These are phyloP conservation scores for Bryoerythrophyllum caledonicum DNA, from an alignment of 225 moss, liverwort and hornwort species.

Conservation along the genomic window DNA sequence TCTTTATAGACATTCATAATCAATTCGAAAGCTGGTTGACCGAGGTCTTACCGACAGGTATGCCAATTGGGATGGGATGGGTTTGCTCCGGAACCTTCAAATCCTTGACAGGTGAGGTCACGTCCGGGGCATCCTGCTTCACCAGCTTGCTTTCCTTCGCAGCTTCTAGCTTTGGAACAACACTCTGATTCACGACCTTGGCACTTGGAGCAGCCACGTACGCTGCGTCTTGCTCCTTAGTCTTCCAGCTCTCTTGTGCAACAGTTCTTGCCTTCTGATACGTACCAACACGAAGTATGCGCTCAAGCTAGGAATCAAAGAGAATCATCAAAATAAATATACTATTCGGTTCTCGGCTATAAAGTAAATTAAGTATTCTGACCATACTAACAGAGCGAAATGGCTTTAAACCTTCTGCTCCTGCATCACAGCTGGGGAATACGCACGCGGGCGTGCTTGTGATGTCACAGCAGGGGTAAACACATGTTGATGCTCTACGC, in stretches of 20 bases:
- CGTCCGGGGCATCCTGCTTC: conserved; percentile 12
- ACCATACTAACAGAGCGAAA: not conserved
- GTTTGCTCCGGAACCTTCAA: conserved; percentile 4
- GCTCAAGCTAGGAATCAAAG: conserved; percentile 16
- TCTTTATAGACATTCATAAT: not conserved
- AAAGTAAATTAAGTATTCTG: not conserved
- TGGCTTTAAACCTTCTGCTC: conserved; percentile 21
- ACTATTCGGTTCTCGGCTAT: not conserved
- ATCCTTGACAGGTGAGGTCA: not conserved
- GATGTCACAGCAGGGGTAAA: conserved; percentile 12
- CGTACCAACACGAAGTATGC: not conserved
- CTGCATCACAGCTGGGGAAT: not conserved
- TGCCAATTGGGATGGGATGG: conserved; percentile 14
- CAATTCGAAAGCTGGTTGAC: conserved; percentile 10
- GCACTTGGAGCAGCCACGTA: not conserved
- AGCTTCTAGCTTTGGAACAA: conserved; percentile 20
- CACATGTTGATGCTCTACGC: conserved; percentile 19
- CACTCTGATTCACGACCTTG: conserved; percentile 17
- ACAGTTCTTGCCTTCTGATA: not conserved
- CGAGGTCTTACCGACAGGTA: conserved; percentile 28
- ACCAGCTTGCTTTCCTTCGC: conserved; percentile 18
- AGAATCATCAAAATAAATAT: not conserved
- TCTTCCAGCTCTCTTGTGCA: conserved; percentile 1
- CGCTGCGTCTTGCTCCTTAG: not conserved
- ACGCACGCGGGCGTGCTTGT: conserved; percentile 8